These are phyloP conservation scores for Solanum piurae DNA, from an alignment of 257 asterid genomes.

Conservation along the genomic window DNA sequence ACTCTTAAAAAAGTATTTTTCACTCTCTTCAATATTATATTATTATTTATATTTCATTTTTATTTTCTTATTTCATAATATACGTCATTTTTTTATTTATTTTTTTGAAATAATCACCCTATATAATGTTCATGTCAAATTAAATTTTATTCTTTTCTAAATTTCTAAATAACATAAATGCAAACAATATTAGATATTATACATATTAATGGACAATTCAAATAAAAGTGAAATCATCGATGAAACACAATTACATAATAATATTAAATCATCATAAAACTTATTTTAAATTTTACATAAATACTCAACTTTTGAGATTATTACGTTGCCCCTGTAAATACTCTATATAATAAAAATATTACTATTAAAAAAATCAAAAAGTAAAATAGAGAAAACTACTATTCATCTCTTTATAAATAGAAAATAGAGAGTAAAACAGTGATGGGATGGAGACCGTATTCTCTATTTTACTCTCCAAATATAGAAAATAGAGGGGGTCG, in stretches of 20 bases:
- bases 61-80: not conserved
- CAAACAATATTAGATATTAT: too few relatives aligned
- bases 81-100: too few relatives aligned
- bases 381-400: not conserved
- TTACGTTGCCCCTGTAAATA: not conserved
- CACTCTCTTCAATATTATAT: too few relatives aligned
- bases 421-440: not conserved
- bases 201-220: not conserved
- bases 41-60: too few relatives aligned
- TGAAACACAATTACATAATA: too few relatives aligned
- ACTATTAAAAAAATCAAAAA: too few relatives aligned
- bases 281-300: too few relatives aligned
- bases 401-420: not conserved
- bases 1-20: too few relatives aligned
- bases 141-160: too few relatives aligned
- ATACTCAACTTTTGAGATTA: not conserved
- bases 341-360: not conserved
- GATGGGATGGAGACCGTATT: not conserved
- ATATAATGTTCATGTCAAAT: too few relatives aligned
- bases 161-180: not conserved
- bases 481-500: not conserved
- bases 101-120: too few relatives aligned
- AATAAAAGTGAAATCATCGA: not conserved
- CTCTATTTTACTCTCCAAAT: too few relatives aligned
- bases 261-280: not conserved